Conservation (phyloP, 2,329 filamentous ascomycete species). For the Fusarium sp. region DNA sequence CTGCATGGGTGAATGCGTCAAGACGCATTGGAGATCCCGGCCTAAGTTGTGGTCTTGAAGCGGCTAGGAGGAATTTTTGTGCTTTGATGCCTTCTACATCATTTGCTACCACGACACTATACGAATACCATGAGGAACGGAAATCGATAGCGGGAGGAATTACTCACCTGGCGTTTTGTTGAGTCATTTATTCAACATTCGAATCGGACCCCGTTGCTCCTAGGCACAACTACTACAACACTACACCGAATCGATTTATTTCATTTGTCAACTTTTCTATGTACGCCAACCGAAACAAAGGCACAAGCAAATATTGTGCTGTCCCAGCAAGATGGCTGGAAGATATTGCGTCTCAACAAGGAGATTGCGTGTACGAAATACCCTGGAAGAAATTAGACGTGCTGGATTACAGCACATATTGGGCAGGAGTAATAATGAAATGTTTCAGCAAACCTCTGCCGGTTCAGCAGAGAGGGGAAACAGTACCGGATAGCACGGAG, state of each 20-base stretch:
- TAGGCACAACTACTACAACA: constrained; percentile 28
- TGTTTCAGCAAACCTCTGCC: constrained; percentile 39
- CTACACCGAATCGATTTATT: constrained; percentile 21
- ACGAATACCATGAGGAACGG: constrained; percentile 47
- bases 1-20: constrained; percentile 37
- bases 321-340: constrained; percentile 21
- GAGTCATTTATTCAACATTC: constrained; percentile 33
- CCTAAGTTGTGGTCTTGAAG: background rate
- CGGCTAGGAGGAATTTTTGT: constrained; percentile 27
- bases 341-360: constrained; percentile 41
- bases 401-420: constrained; percentile 45
- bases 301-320: constrained; percentile 17
- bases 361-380: constrained; percentile 49
- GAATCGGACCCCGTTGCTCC: constrained; percentile 23
- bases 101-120: constrained; percentile 42
- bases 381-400: constrained; percentile 46
- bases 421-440: constrained; percentile 44
- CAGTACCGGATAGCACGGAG: constrained; percentile 24
- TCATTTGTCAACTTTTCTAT: constrained; percentile 30
- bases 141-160: constrained; percentile 34
- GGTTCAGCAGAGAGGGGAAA: constrained; percentile 35
- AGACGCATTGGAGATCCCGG: constrained; percentile 28
- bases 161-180: constrained; percentile 41
- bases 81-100: constrained; percentile 34
- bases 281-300: constrained; percentile 15